Evolutionary conservation across 345 rosid species (phyloP).

Genomic region (Rhodomyrtus tomentosa): DNA sequence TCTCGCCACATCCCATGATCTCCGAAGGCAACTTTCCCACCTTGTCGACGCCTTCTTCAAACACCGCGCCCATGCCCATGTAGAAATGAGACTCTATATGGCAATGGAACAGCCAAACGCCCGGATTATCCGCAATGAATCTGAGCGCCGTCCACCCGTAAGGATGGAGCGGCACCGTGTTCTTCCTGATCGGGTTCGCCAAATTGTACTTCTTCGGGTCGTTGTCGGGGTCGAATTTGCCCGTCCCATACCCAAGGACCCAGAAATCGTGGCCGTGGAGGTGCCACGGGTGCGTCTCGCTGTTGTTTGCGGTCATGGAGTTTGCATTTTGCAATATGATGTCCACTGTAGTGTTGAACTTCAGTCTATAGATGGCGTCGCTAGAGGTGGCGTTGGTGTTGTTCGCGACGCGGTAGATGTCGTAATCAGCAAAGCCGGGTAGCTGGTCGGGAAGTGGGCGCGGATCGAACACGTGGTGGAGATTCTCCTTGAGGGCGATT

Average conservation of each 20-base stretch:
- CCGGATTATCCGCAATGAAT: conserved; percentile 54
- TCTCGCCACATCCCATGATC: conserved; percentile 51
- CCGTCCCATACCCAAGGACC: conserved; percentile 59
- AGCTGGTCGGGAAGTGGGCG: conserved; percentile 26
- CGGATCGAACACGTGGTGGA: conserved; percentile 24
- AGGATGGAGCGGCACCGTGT: conserved; percentile 64
- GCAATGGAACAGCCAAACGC: conserved; percentile 67
- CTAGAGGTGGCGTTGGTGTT: conserved; percentile 30
- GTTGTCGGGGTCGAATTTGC: conserved; percentile 34
- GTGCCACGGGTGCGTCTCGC: conserved; percentile 88
- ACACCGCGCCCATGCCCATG: conserved; percentile 67
- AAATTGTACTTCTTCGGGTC: conserved; percentile 42
- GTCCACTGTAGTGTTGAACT: conserved; percentile 51
- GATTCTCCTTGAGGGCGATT: conserved; percentile 38
- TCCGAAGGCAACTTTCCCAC: conserved; percentile 42
- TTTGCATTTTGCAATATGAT: conserved; percentile 61
- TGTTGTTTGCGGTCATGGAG: conserved; percentile 14
- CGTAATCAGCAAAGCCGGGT: conserved; percentile 10
- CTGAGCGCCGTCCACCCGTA: conserved; percentile 69
- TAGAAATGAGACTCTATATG: conserved; percentile 62
- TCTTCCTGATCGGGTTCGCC: conserved; percentile 63
- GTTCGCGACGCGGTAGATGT: background rate
- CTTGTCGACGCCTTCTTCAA: conserved; percentile 39
- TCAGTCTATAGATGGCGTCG: conserved; percentile 30
- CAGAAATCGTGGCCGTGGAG: conserved; percentile 84